A percentile compares a stretch with the other conserved stretches of the same genome.
phyloP scores from a whole-genome alignment of 1,284 basidiomycete genomes.

The Puccinia hordei region DNA sequence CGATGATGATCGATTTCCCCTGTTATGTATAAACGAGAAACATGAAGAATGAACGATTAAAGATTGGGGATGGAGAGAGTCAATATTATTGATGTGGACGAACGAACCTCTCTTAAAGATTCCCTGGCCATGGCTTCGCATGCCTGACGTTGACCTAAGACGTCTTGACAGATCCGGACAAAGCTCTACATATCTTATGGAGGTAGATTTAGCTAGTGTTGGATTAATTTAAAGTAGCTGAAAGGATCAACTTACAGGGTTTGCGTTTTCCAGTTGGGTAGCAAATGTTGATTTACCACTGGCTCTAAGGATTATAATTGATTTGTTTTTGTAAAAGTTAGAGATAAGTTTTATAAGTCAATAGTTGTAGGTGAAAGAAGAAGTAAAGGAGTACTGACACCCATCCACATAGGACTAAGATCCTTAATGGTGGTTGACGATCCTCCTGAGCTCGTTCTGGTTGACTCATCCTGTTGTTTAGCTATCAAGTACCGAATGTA shows the following conservation, averaged over 20 bases:
- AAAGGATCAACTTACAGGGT: neutral
- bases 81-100: too few relatives aligned
- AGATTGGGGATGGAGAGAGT: too few relatives aligned
- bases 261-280: neutral
- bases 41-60: neutral
- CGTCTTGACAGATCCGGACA: constrained; percentile 27
- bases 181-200: constrained; percentile 1
- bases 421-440: neutral
- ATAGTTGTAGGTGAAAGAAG: too few relatives aligned
- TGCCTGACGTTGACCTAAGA: constrained; percentile 11
- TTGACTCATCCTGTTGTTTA: too few relatives aligned
- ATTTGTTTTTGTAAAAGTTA: too few relatives aligned
- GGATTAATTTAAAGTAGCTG: too few relatives aligned
- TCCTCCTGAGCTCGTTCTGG: too few relatives aligned
- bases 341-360: too few relatives aligned
- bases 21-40: too few relatives aligned
- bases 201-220: neutral
- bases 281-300: constrained; percentile 30
- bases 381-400: neutral
- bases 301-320: too few relatives aligned
- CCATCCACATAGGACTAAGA: neutral
- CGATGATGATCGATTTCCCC: constrained; percentile 37
- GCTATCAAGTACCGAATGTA: too few relatives aligned
- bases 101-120: constrained; percentile 3
- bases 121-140: too few relatives aligned